phyloP scores from a whole-genome alignment of 2,329 filamentous ascomycete species.

The Pseudogymnoascus sp. region DNA sequence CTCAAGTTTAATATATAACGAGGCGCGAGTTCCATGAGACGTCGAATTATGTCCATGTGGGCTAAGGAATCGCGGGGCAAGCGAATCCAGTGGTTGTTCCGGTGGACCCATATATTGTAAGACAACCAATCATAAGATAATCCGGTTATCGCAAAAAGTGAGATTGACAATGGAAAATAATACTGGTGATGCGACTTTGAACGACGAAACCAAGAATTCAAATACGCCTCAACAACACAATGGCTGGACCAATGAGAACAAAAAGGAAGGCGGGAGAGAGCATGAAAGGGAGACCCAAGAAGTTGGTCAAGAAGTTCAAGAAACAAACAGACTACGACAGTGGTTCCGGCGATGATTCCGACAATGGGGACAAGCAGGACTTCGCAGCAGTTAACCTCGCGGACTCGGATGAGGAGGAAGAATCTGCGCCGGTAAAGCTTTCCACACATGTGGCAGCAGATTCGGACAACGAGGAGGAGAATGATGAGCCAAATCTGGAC shows the following conservation, averaged over 20 bases:
- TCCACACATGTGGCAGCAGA: constrained; percentile 22
- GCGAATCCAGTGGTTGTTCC: constrained; percentile 6
- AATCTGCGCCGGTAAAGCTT: constrained; percentile 17
- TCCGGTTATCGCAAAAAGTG: constrained; percentile 10
- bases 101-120: background rate
- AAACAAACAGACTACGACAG: constrained; percentile 57
- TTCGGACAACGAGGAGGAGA: constrained; percentile 25
- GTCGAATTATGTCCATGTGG: constrained; percentile 5
- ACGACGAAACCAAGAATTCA: background rate
- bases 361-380: constrained; percentile 29
- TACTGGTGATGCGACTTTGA: background rate
- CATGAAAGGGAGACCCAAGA: constrained; percentile 36
- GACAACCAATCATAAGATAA: background rate
- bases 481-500: constrained; percentile 20
- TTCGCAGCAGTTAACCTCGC: constrained; percentile 43
- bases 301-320: constrained; percentile 49
- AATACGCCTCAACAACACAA: constrained; percentile 14
- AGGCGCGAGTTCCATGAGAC: background rate
- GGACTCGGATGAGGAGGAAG: constrained; percentile 34
- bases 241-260: constrained; percentile 30
- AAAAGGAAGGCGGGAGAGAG: constrained; percentile 54
- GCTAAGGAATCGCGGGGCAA: constrained; percentile 7
- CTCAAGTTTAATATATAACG: background rate
- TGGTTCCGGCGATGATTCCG: constrained; percentile 46
- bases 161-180: constrained; percentile 5